These are phyloP conservation scores for Claviceps pusilla DNA, from an alignment of 2,329 filamentous ascomycete genomes.

Conservation along the genomic window DNA sequence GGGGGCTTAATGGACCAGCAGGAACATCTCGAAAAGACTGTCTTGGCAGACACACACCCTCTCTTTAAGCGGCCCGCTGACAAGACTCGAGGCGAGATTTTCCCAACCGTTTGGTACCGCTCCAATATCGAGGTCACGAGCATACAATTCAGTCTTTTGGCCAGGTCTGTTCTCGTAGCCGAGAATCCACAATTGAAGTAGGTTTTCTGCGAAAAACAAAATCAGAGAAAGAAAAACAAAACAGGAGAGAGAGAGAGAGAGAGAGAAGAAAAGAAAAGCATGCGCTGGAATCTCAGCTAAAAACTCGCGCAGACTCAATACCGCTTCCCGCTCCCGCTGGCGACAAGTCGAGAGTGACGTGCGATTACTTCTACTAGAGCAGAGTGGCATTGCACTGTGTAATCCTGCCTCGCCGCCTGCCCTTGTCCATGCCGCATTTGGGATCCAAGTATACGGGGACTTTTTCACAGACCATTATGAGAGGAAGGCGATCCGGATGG, in stretches of 20 bases:
- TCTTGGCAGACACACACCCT: slow-evolving; percentile 18
- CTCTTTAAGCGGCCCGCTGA: slow-evolving; percentile 20
- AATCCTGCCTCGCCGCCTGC: slow-evolving; percentile 23
- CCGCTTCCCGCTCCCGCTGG: slow-evolving; percentile 17
- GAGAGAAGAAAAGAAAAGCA: background rate
- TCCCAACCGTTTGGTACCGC: slow-evolving; percentile 25
- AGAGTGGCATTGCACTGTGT: slow-evolving; percentile 26
- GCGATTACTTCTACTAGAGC: slow-evolving; percentile 21
- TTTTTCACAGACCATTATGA: slow-evolving; percentile 27
- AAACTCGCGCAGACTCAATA: background rate
- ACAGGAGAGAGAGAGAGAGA: too few relatives aligned
- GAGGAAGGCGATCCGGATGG: slow-evolving; percentile 21
- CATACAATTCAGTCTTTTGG: slow-evolving; percentile 24
- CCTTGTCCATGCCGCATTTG: slow-evolving; percentile 23
- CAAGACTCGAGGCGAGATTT: slow-evolving; percentile 23
- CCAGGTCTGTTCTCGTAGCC: slow-evolving; percentile 24
- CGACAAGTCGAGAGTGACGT: slow-evolving; percentile 24
- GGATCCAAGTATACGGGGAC: slow-evolving; percentile 27
- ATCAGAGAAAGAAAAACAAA: background rate
- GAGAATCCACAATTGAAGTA: slow-evolving; percentile 24
- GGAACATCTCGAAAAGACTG: slow-evolving; percentile 18
- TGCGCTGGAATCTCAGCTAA: background rate
- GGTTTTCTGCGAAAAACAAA: background rate
- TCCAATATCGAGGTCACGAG: slow-evolving; percentile 26
- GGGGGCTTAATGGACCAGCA: slow-evolving; percentile 23